Conservation (phyloP, 768 basidiomycete species). For the Suillus occidentalis region DNA sequence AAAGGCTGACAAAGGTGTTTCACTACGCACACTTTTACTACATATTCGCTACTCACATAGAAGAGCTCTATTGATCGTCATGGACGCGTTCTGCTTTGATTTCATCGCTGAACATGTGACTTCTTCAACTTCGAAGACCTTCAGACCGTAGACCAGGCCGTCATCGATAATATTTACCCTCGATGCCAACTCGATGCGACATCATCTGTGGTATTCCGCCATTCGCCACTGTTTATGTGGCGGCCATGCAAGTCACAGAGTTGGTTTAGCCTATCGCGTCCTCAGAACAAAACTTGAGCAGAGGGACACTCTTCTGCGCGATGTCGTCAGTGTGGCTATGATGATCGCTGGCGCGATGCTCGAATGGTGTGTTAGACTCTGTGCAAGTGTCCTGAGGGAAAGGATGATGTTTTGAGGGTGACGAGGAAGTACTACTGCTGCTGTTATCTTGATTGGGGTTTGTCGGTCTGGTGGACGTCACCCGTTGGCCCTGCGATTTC, state of each 20-base stretch:
- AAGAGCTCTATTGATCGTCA: too few relatives aligned
- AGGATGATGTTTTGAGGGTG: slow-evolving; percentile 45
- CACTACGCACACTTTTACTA: too few relatives aligned
- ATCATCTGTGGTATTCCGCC: slow-evolving; percentile 75
- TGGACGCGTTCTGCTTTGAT: too few relatives aligned
- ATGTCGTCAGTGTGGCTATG: slow-evolving; percentile 62
- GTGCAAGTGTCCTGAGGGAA: slow-evolving; percentile 40
- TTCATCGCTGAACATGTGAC: slow-evolving; percentile 50
- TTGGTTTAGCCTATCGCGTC: slow-evolving; percentile 83
- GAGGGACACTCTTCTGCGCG: slow-evolving; percentile 77
- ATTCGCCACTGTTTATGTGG: slow-evolving; percentile 94
- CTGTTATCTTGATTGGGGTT: slow-evolving; percentile 53
- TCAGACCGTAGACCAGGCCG: slow-evolving; percentile 92
- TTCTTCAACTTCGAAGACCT: slow-evolving; percentile 99
- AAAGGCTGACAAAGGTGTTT: too few relatives aligned
- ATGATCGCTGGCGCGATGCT: slow-evolving; percentile 67
- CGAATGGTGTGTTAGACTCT: slow-evolving; percentile 68
- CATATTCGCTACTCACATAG: too few relatives aligned
- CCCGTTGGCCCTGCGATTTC: slow-evolving; percentile 74
- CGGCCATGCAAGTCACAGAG: slow-evolving; percentile 93
- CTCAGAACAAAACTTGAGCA: slow-evolving; percentile 85
- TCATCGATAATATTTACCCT: slow-evolving; percentile 81
- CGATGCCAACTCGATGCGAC: slow-evolving; percentile 68
- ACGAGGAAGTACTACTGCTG: slow-evolving; percentile 56
- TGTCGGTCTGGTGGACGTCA: slow-evolving; percentile 65